Percentiles rank a stretch among this genome's conserved stretches.
These are phyloP conservation scores for Coemansia sp. DNA, from an alignment of 192 early-diverging fungal species.

Conservation along the genomic window DNA sequence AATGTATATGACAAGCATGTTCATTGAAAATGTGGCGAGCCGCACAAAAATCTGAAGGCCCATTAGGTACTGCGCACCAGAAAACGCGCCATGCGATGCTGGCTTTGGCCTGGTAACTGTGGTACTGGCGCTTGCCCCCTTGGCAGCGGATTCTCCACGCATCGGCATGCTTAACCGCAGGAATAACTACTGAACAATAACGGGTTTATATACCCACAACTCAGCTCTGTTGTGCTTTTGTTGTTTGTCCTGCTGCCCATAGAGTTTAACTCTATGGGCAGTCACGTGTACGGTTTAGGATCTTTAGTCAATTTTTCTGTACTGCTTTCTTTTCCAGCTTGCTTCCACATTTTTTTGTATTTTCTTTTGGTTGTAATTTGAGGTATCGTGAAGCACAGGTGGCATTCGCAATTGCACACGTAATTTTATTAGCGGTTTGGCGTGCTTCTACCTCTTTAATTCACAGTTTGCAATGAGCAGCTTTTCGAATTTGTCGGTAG, in stretches of 20 bases:
- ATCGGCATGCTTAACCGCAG: not conserved
- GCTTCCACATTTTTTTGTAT: no score
- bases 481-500: slow-evolving; percentile 15
- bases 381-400: no score
- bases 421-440: no score
- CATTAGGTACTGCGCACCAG: slow-evolving; percentile 73
- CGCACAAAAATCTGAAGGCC: slow-evolving; percentile 73
- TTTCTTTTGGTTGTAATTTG: no score
- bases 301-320: slow-evolving; percentile 5
- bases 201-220: no score
- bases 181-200: not conserved
- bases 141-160: not conserved
- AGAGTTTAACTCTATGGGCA: not conserved
- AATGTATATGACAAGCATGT: slow-evolving; percentile 73
- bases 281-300: slow-evolving; percentile 6
- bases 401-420: not conserved
- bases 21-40: slow-evolving; percentile 78
- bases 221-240: no score
- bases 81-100: slow-evolving; percentile 46
- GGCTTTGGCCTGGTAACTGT: not conserved
- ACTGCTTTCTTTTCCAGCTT: not conserved
- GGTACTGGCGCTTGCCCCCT: not conserved
- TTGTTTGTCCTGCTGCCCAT: not conserved
- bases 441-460: no score
- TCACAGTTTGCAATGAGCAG: slow-evolving; percentile 15